These are phyloP conservation scores for Panicum hallii DNA, from an alignment of 202 grass and related monocot genomes.

Conservation along the genomic window DNA sequence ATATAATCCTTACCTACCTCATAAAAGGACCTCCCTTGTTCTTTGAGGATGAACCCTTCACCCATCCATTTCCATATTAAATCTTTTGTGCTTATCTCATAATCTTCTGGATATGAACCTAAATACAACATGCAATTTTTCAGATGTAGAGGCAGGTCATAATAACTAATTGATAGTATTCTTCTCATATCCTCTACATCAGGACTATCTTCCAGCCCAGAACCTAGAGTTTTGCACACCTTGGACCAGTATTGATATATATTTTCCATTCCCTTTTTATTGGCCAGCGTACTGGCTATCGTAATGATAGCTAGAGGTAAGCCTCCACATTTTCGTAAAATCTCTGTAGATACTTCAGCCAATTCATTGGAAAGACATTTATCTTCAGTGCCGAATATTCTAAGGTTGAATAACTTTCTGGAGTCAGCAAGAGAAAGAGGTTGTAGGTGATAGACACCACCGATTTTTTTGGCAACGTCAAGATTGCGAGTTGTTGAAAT, in stretches of 20 bases:
- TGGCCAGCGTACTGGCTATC: neutral
- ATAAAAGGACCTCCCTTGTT: no score
- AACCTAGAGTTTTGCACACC: neutral
- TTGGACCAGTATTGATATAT: neutral
- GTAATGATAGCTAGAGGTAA: slow-evolving; percentile 34
- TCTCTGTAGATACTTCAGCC: neutral
- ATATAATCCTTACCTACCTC: no score
- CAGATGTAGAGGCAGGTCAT: neutral
- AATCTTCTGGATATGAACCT: slow-evolving; percentile 19
- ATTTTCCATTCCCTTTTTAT: neutral
- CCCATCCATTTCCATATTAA: no score
- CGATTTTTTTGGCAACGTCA: neutral
- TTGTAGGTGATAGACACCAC: neutral
- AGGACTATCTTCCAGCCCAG: neutral
- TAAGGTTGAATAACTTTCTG: neutral
- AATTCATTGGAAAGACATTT: neutral
- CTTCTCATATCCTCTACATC: neutral
- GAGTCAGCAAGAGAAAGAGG: neutral
- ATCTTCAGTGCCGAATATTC: neutral
- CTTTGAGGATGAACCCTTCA: no score
- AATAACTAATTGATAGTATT: slow-evolving; percentile 20
- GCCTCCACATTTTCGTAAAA: slow-evolving; percentile 15
- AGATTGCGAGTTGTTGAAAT: neutral
- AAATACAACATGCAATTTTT: slow-evolving; percentile 15
- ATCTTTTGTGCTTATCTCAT: no score